Conservation (phyloP, 768 basidiomycete species). For the Cytidiella melzeri region DNA sequence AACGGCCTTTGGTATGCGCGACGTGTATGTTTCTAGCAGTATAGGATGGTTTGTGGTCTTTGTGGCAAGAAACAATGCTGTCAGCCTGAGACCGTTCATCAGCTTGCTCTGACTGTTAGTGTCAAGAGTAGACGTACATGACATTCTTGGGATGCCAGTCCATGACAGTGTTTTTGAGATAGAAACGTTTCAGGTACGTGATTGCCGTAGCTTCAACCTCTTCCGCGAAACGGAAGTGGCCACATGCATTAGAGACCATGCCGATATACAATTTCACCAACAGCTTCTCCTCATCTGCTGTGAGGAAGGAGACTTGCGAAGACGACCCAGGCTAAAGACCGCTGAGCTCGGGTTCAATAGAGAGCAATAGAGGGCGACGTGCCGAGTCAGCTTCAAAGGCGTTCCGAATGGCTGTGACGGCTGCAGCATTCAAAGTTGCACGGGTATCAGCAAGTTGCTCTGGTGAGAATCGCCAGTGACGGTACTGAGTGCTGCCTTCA, state of each 20-base stretch:
- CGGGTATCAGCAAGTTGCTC: slow-evolving; percentile 58
- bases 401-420: slow-evolving; percentile 68
- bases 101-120: slow-evolving; percentile 4
- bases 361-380: slow-evolving; percentile 18
- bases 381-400: slow-evolving; percentile 82
- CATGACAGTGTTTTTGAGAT: slow-evolving; percentile 97
- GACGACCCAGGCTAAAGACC: slow-evolving; percentile 62
- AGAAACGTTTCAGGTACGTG: slow-evolving; percentile 93
- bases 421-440: slow-evolving; percentile 61
- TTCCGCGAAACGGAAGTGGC: slow-evolving; percentile 82
- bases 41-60: slow-evolving; percentile 97
- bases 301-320: slow-evolving; percentile 64
- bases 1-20: slow-evolving; percentile 74
- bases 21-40: slow-evolving; percentile 77
- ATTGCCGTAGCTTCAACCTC: slow-evolving; percentile 91
- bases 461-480: slow-evolving; percentile 84
- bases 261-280: slow-evolving; percentile 86
- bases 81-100: slow-evolving; percentile 56
- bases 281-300: slow-evolving; percentile 76
- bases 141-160: slow-evolving; percentile 99
- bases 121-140: slow-evolving; percentile 54
- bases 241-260: slow-evolving; percentile 82
- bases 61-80: slow-evolving; percentile 88
- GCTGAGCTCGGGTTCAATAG: slow-evolving; percentile 27
- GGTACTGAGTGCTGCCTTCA: slow-evolving; percentile 74